phyloP scores from a whole-genome alignment of 176 grass and related monocot species.

The Ensete ventricosum region DNA sequence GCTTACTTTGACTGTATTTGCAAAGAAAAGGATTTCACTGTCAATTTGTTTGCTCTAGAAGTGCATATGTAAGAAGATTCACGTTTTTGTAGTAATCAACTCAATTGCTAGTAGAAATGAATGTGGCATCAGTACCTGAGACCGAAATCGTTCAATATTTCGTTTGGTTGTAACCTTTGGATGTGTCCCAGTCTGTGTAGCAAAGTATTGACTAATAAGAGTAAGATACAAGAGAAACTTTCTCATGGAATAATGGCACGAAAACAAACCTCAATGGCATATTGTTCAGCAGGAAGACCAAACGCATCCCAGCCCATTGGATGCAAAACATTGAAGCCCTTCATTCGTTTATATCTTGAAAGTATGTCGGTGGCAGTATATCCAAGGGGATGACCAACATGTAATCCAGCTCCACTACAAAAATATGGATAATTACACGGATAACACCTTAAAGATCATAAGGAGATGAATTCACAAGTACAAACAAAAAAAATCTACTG shows the following conservation, averaged over 20 bases:
- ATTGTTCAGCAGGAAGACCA: slow-evolving; percentile 91
- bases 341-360: slow-evolving; percentile 80
- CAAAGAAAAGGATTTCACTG: background rate
- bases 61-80: background rate
- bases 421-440: background rate
- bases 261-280: slow-evolving; percentile 69
- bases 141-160: slow-evolving; percentile 66
- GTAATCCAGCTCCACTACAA: slow-evolving; percentile 72
- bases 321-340: slow-evolving; percentile 94
- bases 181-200: slow-evolving; percentile 78
- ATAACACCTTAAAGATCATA: slow-evolving; percentile 5
- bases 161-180: slow-evolving; percentile 69
- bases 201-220: background rate
- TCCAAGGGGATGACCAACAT: slow-evolving; percentile 85
- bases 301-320: slow-evolving; percentile 99
- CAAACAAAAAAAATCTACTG: background rate
- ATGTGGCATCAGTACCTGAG: slow-evolving; percentile 42
- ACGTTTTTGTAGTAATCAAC: background rate
- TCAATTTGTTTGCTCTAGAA: background rate
- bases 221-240: background rate
- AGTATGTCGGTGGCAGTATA: slow-evolving; percentile 92
- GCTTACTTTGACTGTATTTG: background rate
- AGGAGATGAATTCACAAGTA: background rate
- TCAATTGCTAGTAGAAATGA: too few relatives aligned
- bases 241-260: background rate